Conservation (phyloP, 2,329 filamentous ascomycete species). For the Talaromyces pinophilus region DNA sequence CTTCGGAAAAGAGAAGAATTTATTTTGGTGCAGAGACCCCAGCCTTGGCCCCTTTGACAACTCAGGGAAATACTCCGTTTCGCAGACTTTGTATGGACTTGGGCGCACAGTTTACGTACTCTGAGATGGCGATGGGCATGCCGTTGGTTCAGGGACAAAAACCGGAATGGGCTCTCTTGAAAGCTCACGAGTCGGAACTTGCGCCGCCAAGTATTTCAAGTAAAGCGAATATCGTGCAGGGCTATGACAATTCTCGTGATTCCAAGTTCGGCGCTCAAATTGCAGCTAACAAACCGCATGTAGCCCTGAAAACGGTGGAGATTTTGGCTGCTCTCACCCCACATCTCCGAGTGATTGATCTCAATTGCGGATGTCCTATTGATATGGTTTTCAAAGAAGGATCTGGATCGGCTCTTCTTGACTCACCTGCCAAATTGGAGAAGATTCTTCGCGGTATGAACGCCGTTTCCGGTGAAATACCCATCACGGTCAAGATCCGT, state of each 20-base stretch:
- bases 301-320: slow-evolving; percentile 85
- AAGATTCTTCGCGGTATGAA: slow-evolving; percentile 98
- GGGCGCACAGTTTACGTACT: slow-evolving; percentile 91
- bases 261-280: slow-evolving; percentile 91
- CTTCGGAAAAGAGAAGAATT: slow-evolving; percentile 88
- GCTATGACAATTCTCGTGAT: slow-evolving; percentile 80
- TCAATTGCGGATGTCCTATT: slow-evolving; percentile 97
- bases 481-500: slow-evolving; percentile 91
- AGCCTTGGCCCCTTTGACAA: slow-evolving; percentile 89
- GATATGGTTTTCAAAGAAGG: slow-evolving; percentile 88
- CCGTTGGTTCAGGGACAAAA: slow-evolving; percentile 87
- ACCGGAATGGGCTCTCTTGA: slow-evolving; percentile 91
- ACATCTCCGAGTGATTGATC: slow-evolving; percentile 82
- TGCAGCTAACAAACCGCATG: slow-evolving; percentile 86
- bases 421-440: slow-evolving; percentile 81
- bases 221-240: slow-evolving; percentile 59
- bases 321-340: slow-evolving; percentile 74
- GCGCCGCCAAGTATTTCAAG: slow-evolving; percentile 66
- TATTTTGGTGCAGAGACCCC: slow-evolving; percentile 96
- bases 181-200: slow-evolving; percentile 83
- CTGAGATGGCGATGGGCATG: slow-evolving; percentile 94
- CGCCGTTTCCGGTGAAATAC: slow-evolving; percentile 81
- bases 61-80: slow-evolving; percentile 94
- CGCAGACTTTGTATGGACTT: slow-evolving; percentile 84
- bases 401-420: slow-evolving; percentile 88